A percentile compares a stretch with the other conserved stretches of the same genome.
These are phyloP conservation scores for Mucor velutinosus DNA, from an alignment of 371 early-diverging fungal species.

Conservation along the genomic window DNA sequence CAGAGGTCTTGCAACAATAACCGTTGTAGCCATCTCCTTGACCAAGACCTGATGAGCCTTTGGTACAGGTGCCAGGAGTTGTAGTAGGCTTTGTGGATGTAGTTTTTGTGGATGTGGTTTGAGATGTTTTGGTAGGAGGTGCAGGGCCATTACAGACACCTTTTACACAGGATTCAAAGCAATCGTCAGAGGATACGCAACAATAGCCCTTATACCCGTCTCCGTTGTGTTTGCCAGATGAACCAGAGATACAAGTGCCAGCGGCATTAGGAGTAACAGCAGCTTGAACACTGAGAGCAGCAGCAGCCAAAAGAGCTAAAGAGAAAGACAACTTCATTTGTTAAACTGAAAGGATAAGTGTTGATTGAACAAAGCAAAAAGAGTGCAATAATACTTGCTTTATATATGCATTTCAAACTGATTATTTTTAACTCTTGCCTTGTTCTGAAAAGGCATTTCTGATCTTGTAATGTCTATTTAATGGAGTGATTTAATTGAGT, in stretches of 20 bases:
- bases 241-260: background rate
- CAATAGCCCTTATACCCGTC: conserved; percentile 18
- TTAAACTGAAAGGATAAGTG: background rate
- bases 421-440: background rate
- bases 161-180: conserved; percentile 12
- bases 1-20: conserved; percentile 8
- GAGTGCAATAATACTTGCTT: background rate
- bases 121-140: background rate
- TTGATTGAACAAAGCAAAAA: background rate
- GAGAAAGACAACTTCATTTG: background rate
- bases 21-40: conserved; percentile 17
- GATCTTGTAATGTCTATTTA: background rate
- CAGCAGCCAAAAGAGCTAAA: background rate
- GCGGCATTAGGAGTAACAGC: background rate
- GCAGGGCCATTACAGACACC: conserved; percentile 14
- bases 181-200: conserved; percentile 12
- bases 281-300: background rate
- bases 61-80: background rate
- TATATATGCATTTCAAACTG: background rate
- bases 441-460: background rate
- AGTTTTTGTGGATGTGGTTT: no score
- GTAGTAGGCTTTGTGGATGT: no score
- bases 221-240: conserved; percentile 7
- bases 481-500: background rate
- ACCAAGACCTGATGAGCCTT: background rate